Evolutionary conservation across 257 asterid genomes (phyloP).

Genomic region (Craterostigma plantagineum): DNA sequence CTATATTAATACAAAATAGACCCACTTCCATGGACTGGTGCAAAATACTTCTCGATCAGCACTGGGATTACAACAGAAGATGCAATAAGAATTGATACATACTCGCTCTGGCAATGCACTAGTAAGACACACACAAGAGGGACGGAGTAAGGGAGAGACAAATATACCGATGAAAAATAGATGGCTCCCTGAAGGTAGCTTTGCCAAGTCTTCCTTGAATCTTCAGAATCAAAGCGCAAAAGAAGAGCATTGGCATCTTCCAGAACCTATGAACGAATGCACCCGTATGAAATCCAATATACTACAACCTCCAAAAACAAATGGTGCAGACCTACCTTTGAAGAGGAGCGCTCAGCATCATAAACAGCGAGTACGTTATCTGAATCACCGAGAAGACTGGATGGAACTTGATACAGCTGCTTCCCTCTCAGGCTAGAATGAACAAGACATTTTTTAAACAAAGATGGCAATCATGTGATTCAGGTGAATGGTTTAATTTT

Average conservation of each 20-base stretch:
- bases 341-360: conserved; percentile 40
- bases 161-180: conserved; percentile 89
- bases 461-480: too few species aligned
- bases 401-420: conserved; percentile 69
- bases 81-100: too few species aligned
- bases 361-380: conserved; percentile 62
- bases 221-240: conserved; percentile 63
- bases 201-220: conserved; percentile 63
- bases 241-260: conserved; percentile 63
- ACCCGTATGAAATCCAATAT: too few species aligned
- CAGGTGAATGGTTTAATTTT: too few species aligned
- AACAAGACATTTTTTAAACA: too few species aligned
- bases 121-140: background rate
- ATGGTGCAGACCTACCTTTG: conserved; percentile 31
- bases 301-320: conserved; percentile 4
- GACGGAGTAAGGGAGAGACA: too few species aligned
- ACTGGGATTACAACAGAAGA: too few species aligned
- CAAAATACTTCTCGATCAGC: too few species aligned
- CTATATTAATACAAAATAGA: too few species aligned
- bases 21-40: too few species aligned
- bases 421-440: conserved; percentile 67
- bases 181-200: conserved; percentile 72
- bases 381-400: conserved; percentile 43
- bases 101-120: too few species aligned
- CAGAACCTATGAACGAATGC: too few species aligned